These are phyloP conservation scores for Pythium oligandrum DNA, from an alignment of 352 stramenopile species.

Conservation along the genomic window DNA sequence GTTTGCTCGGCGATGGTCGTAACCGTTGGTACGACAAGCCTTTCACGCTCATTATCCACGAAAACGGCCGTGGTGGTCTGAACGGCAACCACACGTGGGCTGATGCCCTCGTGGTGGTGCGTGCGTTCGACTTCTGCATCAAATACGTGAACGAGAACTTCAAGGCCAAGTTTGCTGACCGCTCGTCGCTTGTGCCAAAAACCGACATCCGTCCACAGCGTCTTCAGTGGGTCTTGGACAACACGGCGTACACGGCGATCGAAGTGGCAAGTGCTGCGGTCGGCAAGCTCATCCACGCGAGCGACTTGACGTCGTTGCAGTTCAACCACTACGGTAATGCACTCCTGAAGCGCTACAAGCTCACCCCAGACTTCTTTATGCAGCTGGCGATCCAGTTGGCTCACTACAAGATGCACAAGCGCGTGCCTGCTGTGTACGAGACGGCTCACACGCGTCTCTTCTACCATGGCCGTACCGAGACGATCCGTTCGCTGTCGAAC, in stretches of 20 bases:
- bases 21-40: conserved; percentile 99
- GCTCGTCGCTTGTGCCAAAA: conserved; percentile 59
- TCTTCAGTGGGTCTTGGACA: conserved; percentile 82
- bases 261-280: conserved; percentile 86
- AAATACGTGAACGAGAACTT: conserved; percentile 91
- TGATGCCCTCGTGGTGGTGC: conserved; percentile 94
- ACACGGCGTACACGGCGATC: conserved; percentile 74
- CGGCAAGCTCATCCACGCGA: conserved; percentile 89
- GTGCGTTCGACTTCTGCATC: conserved; percentile 92
- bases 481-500: conserved; percentile 83
- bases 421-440: conserved; percentile 95
- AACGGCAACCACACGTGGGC: conserved; percentile 97
- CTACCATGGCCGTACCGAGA: conserved; percentile 95
- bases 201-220: conserved; percentile 62
- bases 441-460: conserved; percentile 96
- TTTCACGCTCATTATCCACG: conserved; percentile 95
- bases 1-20: conserved; percentile 81
- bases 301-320: conserved; percentile 87
- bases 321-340: conserved; percentile 91
- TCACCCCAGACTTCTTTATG: conserved; percentile 96
- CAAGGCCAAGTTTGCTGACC: conserved; percentile 79
- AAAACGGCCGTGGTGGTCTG: conserved; percentile 94
- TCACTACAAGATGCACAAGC: conserved; percentile 93
- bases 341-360: conserved; percentile 92
- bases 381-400: conserved; percentile 97